These are phyloP conservation scores for Huntiella omanensis DNA, from an alignment of 2,329 filamentous ascomycete genomes.

Conservation along the genomic window DNA sequence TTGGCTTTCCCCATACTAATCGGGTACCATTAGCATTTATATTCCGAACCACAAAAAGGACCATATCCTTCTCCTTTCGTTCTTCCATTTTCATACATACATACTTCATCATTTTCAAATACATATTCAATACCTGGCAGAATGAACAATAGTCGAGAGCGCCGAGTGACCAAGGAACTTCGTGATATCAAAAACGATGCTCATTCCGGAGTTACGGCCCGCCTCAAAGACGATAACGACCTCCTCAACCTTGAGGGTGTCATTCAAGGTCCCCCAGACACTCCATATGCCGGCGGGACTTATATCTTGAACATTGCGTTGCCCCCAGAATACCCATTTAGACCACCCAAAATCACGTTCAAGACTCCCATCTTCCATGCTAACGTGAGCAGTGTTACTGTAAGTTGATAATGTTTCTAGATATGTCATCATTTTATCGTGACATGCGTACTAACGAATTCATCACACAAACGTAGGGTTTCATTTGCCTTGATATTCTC, in stretches of 20 bases:
- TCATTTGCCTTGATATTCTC: conserved; percentile 90
- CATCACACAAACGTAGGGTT: conserved; percentile 40
- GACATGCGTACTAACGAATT: too few relatives aligned
- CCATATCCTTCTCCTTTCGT: too few relatives aligned
- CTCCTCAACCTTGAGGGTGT: conserved; percentile 67
- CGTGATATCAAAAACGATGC: conserved; percentile 56
- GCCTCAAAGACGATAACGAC: conserved; percentile 45
- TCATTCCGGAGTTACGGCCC: conserved; percentile 56
- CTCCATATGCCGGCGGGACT: conserved; percentile 75
- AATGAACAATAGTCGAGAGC: conserved; percentile 33
- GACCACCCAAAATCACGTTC: conserved; percentile 79
- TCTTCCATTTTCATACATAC: too few relatives aligned
- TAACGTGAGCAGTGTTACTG: conserved; percentile 85
- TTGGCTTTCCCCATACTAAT: background rate
- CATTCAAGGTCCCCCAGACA: conserved; percentile 76
- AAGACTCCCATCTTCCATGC: conserved; percentile 93
- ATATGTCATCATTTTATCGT: background rate
- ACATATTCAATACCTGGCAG: background rate
- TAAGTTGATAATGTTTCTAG: conserved; percentile 25
- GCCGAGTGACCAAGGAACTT: conserved; percentile 58
- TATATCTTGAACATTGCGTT: conserved; percentile 75
- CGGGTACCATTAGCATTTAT: background rate
- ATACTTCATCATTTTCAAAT: too few relatives aligned
- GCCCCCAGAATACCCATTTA: conserved; percentile 79
- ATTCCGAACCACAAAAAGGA: background rate